Base-by-base conservation (phyloP, 177 flowering plant species). In the Vitis hybrid region DNA sequence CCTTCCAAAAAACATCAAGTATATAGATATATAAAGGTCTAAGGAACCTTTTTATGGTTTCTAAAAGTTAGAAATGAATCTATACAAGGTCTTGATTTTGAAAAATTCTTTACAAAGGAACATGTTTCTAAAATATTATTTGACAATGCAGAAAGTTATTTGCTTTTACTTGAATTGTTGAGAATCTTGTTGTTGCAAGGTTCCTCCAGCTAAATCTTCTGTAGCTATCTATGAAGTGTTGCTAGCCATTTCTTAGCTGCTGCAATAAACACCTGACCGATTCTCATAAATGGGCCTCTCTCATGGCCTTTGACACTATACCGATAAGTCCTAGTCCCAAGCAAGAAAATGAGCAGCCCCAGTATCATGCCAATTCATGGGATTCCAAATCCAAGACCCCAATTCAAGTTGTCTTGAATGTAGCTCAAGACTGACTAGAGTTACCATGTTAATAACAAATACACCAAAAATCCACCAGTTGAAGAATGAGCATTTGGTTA, bases 301-400 rank as follows among this genome's bases (percentile, higher is more conserved):
- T 73, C 76, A 48, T 82, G 67, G 24, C 71, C 72, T 30, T 35
- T 64, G 54, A 74, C 27, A 70, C 56, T 65, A 55, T 69, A 84
- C 60, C 88, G 70, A 54, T 86, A 86, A 14, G 81, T 81, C 62
- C 18, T 74, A 2, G 82, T 81, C 52, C 88, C 88, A 40, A 83
- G 77, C 76, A 82, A 71, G 80, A 84, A 84, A 69, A 84, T 50
- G 51, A 75, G 15, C 27, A 84, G 73, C 15, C 75, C 84, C 14
- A 69, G 17, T 2, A 48, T 77, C 86, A 82, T 84, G 6, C 64
- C 14, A 64, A 79, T 50, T 57, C 85, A 83, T n/a, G 90, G 88
- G 52, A 87, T 77, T 62, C 85, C 90, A 68, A 85, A 87, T 10
- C 86, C 91, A 11, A 85, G 86, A 6, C 70, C 84, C 91, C 91